phyloP scores from a whole-genome alignment of 768 basidiomycete species.

The Pilatotrama ljubarskyi region DNA sequence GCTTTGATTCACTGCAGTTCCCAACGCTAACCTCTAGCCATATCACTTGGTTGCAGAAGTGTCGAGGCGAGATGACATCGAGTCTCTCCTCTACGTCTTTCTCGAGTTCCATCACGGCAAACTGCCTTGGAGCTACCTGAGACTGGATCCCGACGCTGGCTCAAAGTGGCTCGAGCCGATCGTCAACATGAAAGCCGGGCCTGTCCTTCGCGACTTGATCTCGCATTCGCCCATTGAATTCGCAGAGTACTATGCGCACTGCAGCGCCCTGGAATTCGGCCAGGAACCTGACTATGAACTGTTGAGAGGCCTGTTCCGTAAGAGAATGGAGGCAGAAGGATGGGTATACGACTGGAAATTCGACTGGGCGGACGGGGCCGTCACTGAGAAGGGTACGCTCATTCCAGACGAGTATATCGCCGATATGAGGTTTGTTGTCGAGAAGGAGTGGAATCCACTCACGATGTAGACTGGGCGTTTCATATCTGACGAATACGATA shows the following conservation, averaged over 20 bases:
- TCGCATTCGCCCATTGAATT: background rate
- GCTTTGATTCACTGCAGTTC: too few species aligned
- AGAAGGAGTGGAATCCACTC: too few species aligned
- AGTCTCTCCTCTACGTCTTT: slow-evolving; percentile 24
- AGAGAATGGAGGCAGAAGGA: background rate
- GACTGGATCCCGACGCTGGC: background rate
- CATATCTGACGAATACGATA: too few species aligned
- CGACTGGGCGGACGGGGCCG: background rate
- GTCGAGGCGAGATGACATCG: slow-evolving; percentile 29
- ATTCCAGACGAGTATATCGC: background rate
- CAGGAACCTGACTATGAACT: background rate
- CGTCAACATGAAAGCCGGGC: background rate
- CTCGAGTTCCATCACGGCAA: slow-evolving; percentile 26
- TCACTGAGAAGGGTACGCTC: background rate
- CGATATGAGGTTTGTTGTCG: background rate
- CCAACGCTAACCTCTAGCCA: too few species aligned
- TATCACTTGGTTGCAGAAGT: slow-evolving; percentile 13
- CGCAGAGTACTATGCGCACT: background rate
- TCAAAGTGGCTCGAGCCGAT: background rate
- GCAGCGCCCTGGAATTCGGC: background rate
- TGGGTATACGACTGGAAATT: background rate
- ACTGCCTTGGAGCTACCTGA: slow-evolving; percentile 28
- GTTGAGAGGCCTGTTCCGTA: background rate
- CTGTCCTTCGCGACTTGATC: background rate
- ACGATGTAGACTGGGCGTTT: too few species aligned